Evolutionary conservation across 495 filamentous ascomycete species (phyloP).

Genomic region (Rhizodiscina lignyota): DNA sequence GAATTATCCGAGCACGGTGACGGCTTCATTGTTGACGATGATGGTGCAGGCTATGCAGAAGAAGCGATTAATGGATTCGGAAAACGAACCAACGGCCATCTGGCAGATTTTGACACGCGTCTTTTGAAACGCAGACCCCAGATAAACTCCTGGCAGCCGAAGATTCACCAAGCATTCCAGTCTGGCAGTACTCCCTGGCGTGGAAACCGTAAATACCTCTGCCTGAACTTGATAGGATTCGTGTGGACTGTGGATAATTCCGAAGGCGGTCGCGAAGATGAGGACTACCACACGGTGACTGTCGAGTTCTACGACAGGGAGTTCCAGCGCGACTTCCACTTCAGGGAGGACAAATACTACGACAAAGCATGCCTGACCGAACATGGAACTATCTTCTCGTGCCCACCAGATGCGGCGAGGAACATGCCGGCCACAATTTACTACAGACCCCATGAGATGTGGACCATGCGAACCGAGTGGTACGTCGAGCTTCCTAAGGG

Average conservation of each 20-base stretch:
- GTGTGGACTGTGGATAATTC: slow-evolving; percentile 97
- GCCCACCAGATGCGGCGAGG: slow-evolving; percentile 35
- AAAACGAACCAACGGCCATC: slow-evolving; percentile 38
- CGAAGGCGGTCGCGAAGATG: no score
- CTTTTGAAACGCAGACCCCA: slow-evolving; percentile 2
- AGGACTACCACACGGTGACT: slow-evolving; percentile 74
- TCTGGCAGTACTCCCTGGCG: slow-evolving; percentile 91
- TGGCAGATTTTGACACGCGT: slow-evolving; percentile 25
- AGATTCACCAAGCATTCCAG: slow-evolving; percentile 71
- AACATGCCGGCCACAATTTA: slow-evolving; percentile 71
- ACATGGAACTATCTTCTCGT: slow-evolving; percentile 74
- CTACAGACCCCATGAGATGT: slow-evolving; percentile 92
- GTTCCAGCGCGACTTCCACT: slow-evolving; percentile 84
- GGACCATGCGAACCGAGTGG: slow-evolving; percentile 86
- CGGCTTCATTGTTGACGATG: slow-evolving; percentile 87
- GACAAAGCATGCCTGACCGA: slow-evolving; percentile 91
- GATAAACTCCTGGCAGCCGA: slow-evolving; percentile 38
- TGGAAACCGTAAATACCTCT: slow-evolving; percentile 83
- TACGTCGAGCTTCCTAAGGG: slow-evolving; percentile 65
- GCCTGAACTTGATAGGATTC: slow-evolving; percentile 79
- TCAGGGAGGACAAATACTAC: slow-evolving; percentile 87
- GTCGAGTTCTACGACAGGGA: slow-evolving; percentile 96
- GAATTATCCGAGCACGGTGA: slow-evolving; percentile 23
- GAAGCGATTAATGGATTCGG: slow-evolving; percentile 44
- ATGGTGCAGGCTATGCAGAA: slow-evolving; percentile 76